Evolutionary conservation across 2,329 filamentous ascomycete species (phyloP).

Genomic region (Malbranchea zuffiana): DNA sequence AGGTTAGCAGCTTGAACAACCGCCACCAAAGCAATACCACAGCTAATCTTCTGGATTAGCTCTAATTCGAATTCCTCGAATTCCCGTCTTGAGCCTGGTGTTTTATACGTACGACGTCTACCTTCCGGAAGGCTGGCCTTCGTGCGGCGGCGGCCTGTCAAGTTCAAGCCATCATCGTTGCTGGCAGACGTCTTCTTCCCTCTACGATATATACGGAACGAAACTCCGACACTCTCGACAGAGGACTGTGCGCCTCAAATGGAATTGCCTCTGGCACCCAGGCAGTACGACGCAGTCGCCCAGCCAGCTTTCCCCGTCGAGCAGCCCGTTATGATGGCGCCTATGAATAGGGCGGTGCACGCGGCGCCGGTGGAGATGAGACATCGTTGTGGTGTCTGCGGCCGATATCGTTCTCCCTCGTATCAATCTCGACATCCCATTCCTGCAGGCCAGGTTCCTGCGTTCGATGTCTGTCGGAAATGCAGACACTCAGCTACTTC

Average conservation of each 20-base stretch:
- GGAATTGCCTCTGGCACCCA: too few relatives aligned
- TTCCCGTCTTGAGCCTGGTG: conserved; percentile 10
- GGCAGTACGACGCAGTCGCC: too few relatives aligned
- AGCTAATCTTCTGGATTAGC: not conserved
- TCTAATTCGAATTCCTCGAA: not conserved
- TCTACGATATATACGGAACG: not conserved
- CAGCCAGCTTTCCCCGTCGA: too few relatives aligned
- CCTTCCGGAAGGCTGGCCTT: conserved; percentile 14
- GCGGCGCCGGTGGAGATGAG: conserved; percentile 6
- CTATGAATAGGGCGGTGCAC: too few relatives aligned
- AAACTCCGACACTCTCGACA: too few relatives aligned
- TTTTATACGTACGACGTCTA: conserved; percentile 11
- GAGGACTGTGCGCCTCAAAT: too few relatives aligned
- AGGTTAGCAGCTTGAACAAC: too few relatives aligned
- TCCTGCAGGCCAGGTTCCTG: conserved; percentile 1
- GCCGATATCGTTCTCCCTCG: conserved; percentile 12
- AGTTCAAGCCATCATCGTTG: conserved; percentile 8
- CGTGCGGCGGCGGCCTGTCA: conserved; percentile 13
- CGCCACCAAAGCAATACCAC: too few relatives aligned
- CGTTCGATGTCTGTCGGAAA: conserved; percentile 10
- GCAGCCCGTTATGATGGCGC: too few relatives aligned
- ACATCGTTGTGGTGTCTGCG: conserved; percentile 12
- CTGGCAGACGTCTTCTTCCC: conserved; percentile 8
- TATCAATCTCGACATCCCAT: conserved; percentile 11
- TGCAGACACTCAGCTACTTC: conserved; percentile 9